Percentiles rank a stretch among this genome's conserved stretches.
These are phyloP conservation scores for Boletales sp. DNA, from an alignment of 768 basidiomycete species.

Conservation along the genomic window DNA sequence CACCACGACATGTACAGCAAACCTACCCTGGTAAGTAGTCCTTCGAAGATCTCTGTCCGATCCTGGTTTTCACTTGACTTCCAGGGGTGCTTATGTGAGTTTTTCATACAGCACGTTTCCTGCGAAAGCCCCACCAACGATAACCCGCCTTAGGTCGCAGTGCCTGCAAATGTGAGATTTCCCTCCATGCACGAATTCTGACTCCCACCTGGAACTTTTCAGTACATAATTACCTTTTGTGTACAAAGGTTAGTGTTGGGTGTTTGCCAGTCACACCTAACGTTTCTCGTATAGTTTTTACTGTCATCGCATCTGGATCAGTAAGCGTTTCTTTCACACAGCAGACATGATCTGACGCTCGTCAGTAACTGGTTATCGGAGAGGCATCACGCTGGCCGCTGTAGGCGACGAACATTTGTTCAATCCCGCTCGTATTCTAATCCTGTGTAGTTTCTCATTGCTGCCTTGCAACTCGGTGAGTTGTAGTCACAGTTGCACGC, in stretches of 20 bases:
- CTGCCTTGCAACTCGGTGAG: slow-evolving; percentile 2
- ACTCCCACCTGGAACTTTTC: not conserved
- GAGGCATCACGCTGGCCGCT: not conserved
- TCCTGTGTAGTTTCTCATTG: not conserved
- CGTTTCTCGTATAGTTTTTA: slow-evolving; percentile 6
- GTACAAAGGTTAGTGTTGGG: too few relatives aligned
- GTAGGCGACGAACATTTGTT: not conserved
- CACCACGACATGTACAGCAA: not conserved
- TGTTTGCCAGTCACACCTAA: not conserved
- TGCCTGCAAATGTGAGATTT: slow-evolving; percentile 9
- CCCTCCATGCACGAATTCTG: not conserved
- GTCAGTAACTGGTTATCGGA: slow-evolving; percentile 2
- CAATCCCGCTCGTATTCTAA: not conserved
- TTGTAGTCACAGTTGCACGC: not conserved
- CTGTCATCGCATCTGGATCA: slow-evolving; percentile 18
- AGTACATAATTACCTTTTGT: slow-evolving; percentile 5
- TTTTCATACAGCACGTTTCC: not conserved
- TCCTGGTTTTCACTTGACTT: too few relatives aligned
- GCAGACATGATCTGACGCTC: not conserved
- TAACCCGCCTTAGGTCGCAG: not conserved
- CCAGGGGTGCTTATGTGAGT: slow-evolving; percentile 14
- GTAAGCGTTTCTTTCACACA: not conserved
- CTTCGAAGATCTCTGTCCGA: not conserved
- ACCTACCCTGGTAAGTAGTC: slow-evolving; percentile 9
- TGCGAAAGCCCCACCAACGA: not conserved